Evolutionary conservation across 2,329 filamentous ascomycete species (phyloP).

Genomic region (Claviceps lovelessii): DNA sequence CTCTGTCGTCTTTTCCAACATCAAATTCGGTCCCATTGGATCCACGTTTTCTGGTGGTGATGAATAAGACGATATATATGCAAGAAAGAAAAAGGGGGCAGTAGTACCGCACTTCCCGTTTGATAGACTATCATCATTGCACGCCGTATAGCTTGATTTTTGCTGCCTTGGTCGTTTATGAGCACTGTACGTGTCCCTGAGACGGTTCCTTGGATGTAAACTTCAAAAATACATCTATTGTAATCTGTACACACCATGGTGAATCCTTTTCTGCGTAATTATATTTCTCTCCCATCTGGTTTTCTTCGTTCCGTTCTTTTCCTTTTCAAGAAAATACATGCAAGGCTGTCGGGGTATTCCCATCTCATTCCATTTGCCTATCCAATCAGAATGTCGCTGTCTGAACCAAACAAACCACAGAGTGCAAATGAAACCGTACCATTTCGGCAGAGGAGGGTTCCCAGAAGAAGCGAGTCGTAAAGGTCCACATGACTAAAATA

Average conservation of each 20-base stretch:
- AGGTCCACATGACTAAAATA: too few species aligned
- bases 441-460: background rate
- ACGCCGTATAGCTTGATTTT: too few species aligned
- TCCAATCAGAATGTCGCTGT: background rate
- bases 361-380: background rate
- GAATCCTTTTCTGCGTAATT: background rate
- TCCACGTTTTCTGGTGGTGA: slow-evolving; percentile 27
- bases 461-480: too few species aligned
- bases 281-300: background rate
- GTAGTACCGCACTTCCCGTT: too few species aligned
- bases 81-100: too few species aligned
- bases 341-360: background rate
- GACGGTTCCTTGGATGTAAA: background rate
- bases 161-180: too few species aligned
- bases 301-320: background rate
- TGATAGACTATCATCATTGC: too few species aligned
- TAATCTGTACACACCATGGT: background rate
- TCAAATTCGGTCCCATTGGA: slow-evolving; percentile 41
- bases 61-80: too few species aligned
- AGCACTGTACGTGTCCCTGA: background rate
- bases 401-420: background rate
- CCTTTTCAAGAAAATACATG: background rate
- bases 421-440: background rate
- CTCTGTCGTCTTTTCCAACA: slow-evolving; percentile 43
- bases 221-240: background rate